phyloP scores from a whole-genome alignment of 176 grass and related monocot species.

The Lolium perenne region DNA sequence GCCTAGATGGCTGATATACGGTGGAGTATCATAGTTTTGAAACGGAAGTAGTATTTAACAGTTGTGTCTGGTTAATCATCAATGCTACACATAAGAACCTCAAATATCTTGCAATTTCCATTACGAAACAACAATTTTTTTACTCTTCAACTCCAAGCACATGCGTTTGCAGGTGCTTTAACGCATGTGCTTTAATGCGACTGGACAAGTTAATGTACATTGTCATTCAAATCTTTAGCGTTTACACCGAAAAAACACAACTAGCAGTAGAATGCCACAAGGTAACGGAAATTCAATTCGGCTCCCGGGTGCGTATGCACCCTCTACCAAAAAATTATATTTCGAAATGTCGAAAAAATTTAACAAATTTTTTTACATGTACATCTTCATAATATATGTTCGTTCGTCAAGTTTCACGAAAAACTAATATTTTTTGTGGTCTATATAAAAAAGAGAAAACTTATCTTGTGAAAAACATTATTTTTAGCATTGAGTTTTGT shows the following conservation, averaged over 20 bases:
- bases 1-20: no score
- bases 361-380: no score
- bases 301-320: no score
- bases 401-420: no score
- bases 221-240: not conserved
- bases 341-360: no score
- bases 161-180: not conserved
- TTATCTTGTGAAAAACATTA: no score
- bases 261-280: not conserved
- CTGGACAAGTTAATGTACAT: not conserved
- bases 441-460: no score
- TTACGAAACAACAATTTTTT: not conserved
- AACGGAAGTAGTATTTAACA: not conserved
- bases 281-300: no score
- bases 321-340: no score
- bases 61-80: not conserved
- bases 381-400: no score
- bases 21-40: not conserved
- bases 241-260: not conserved
- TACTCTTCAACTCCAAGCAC: not conserved
- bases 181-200: not conserved
- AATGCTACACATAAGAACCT: not conserved
- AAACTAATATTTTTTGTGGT: no score
- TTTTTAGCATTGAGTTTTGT: no score
- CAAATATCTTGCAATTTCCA: not conserved